These are phyloP conservation scores for Jacaranda copaia DNA, from an alignment of 257 asterid genomes.

Conservation along the genomic window DNA sequence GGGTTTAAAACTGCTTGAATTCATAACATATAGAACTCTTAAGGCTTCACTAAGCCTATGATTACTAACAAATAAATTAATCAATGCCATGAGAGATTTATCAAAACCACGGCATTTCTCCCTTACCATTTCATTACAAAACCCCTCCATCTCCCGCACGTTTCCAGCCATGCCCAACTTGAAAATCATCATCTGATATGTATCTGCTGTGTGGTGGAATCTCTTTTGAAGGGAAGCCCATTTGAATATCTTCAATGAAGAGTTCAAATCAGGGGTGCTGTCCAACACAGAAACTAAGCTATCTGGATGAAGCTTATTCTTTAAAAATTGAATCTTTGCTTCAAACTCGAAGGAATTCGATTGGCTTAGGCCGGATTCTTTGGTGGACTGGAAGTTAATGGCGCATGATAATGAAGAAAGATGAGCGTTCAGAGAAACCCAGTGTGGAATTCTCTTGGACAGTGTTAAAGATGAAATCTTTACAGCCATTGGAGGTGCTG, in stretches of 20 bases:
- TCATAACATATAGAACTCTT: constrained; percentile 67
- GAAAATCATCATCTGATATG: constrained; percentile 68
- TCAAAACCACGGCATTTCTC: constrained; percentile 59
- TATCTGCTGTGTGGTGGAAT: constrained; percentile 64
- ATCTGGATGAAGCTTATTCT: constrained; percentile 64
- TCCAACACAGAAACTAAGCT: constrained; percentile 56
- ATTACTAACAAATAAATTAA: constrained; percentile 60
- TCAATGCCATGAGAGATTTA: constrained; percentile 56
- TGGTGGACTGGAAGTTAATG: constrained; percentile 39
- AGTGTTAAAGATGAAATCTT: constrained; percentile 55
- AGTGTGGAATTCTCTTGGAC: constrained; percentile 50
- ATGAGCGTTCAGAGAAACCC: constrained; percentile 48
- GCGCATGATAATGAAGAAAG: constrained; percentile 71
- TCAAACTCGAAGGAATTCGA: constrained; percentile 54
- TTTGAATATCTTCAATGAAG: constrained; percentile 71
- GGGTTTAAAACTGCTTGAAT: constrained; percentile 60
- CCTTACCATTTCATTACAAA: constrained; percentile 72
- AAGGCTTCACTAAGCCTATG: constrained; percentile 70
- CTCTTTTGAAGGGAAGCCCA: constrained; percentile 80
- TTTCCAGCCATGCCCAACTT: constrained; percentile 83
- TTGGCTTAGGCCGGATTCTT: constrained; percentile 50
- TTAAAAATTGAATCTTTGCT: constrained; percentile 58
- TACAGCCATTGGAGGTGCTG: constrained; percentile 62
- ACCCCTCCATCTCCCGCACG: constrained; percentile 74
- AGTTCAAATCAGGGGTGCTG: constrained; percentile 69